phyloP scores from a whole-genome alignment of 2,329 filamentous ascomycete genomes.

The Trichoderma lentiforme region DNA sequence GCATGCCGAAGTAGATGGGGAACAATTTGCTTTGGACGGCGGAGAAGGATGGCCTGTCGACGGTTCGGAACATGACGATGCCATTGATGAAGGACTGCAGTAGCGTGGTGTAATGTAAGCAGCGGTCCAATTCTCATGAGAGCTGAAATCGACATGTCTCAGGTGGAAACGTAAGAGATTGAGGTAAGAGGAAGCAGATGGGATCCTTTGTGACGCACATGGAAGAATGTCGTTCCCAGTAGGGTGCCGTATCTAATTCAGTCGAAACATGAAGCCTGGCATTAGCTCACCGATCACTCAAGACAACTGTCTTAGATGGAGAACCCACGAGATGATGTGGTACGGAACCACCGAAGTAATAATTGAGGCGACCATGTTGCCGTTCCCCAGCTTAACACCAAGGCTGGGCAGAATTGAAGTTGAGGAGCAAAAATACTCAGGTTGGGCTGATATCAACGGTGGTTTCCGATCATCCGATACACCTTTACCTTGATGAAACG shows the following conservation, averaged over 20 bases:
- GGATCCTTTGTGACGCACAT: conserved; percentile 47
- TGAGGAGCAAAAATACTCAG: not conserved
- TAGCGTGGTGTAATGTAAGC: conserved; percentile 5
- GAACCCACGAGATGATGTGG: conserved; percentile 67
- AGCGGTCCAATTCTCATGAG: not conserved
- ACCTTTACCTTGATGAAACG: not conserved
- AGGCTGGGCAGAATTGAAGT: not conserved
- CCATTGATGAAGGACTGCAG: conserved; percentile 69
- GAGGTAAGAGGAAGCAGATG: not conserved
- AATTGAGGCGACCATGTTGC: conserved; percentile 46
- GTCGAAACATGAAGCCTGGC: not conserved
- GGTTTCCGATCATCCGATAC: not conserved
- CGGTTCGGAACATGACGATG: conserved; percentile 70
- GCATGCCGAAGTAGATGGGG: conserved; percentile 83
- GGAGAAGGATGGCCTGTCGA: conserved; percentile 78
- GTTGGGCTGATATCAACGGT: not conserved
- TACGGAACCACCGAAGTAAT: conserved; percentile 67
- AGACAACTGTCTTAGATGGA: not conserved
- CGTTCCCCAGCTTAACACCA: conserved; percentile 17
- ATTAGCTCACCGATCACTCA: not conserved
- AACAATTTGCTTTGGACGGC: conserved; percentile 77
- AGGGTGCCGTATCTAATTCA: conserved; percentile 74
- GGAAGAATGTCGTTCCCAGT: conserved; percentile 81
- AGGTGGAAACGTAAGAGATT: not conserved
- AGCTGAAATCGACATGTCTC: not conserved